A percentile compares a stretch with the other conserved stretches of the same genome.
These are phyloP conservation scores for Trichothecium sympodiale DNA, from an alignment of 2,329 filamentous ascomycete genomes.

Conservation along the genomic window DNA sequence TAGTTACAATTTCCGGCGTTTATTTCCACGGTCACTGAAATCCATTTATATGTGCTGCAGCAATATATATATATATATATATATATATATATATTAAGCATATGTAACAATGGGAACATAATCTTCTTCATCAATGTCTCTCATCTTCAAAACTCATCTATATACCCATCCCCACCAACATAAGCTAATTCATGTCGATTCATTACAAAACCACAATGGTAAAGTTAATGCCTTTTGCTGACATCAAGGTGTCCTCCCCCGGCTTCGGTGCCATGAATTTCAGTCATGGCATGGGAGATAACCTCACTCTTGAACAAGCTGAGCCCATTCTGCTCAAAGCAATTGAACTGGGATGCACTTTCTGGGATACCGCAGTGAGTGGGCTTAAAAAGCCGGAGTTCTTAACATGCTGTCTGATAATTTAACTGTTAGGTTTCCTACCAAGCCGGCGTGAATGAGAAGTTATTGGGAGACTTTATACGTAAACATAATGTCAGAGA, in stretches of 20 bases:
- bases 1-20: too few species aligned
- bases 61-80: too few species aligned
- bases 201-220: too few species aligned
- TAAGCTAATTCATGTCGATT: too few species aligned
- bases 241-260: slow-evolving; percentile 15
- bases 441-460: slow-evolving; percentile 34
- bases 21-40: too few species aligned
- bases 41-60: too few species aligned
- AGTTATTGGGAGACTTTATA: slow-evolving; percentile 37
- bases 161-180: too few species aligned
- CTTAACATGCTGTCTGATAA: neutral
- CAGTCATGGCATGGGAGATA: slow-evolving; percentile 29
- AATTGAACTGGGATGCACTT: slow-evolving; percentile 32
- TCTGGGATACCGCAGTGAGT: slow-evolving; percentile 26
- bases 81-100: too few species aligned
- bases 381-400: too few species aligned
- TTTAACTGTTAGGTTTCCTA: slow-evolving; percentile 26
- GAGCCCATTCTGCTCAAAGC: slow-evolving; percentile 37
- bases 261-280: slow-evolving; percentile 40
- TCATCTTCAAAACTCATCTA: too few species aligned
- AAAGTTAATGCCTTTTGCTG: slow-evolving; percentile 1
- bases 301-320: slow-evolving; percentile 30
- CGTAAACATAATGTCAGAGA: slow-evolving; percentile 37
- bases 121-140: too few species aligned
- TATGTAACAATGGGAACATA: too few species aligned